Evolutionary conservation across 495 filamentous ascomycete species (phyloP), one percentile per base, ranked within the genome.

Genomic region (Articulospora tetracladia): DNA sequence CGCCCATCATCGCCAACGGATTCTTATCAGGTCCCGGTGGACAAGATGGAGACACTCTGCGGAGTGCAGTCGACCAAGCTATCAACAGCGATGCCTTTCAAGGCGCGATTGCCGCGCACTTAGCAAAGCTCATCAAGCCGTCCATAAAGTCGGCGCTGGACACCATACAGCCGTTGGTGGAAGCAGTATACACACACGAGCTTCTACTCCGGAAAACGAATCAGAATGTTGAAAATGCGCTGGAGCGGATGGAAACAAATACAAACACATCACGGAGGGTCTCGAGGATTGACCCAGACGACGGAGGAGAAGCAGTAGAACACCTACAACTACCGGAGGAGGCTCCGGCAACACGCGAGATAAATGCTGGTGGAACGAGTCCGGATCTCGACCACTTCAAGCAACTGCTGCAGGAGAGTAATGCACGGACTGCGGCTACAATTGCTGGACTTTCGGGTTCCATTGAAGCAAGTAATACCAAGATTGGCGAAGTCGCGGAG

Each of bases 141-240:
- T 65, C 62, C 1, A 68, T 68, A 23, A 65, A 61, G 34, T 44
- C 51, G 23, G 66, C 66, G 3, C 48, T 68, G 32, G 66, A 68
- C 60, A 68, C 66, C 15, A 56, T 68, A 23, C 66, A 68, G 26
- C 66, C 66, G 23, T 56, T 68, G 28, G 66, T 68, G 32, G 66
- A 68, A 36, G 50, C 66, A 17, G 66, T 68, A 11, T 68, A 68
- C 41, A 41, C 46, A 0, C 66, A 68, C 47, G 59, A 68, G 30
- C 24, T 68, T n/a, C 60, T 68, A 11, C 41, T 68, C 25, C 51
- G 62, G 49, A 63, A 65, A 47, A 63, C 60, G n/a, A 68, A 65
- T 36, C 55, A 32, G 20, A 68, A 63, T 27, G 66, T 68, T 41
- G 66, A 68, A 55, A 26, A 65, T 53, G 60, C 65, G 7, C 46